Evolutionary conservation across 768 basidiomycete species (phyloP), one percentile per base, ranked within the genome.

Genomic region (Fibroporia radiculosa): DNA sequence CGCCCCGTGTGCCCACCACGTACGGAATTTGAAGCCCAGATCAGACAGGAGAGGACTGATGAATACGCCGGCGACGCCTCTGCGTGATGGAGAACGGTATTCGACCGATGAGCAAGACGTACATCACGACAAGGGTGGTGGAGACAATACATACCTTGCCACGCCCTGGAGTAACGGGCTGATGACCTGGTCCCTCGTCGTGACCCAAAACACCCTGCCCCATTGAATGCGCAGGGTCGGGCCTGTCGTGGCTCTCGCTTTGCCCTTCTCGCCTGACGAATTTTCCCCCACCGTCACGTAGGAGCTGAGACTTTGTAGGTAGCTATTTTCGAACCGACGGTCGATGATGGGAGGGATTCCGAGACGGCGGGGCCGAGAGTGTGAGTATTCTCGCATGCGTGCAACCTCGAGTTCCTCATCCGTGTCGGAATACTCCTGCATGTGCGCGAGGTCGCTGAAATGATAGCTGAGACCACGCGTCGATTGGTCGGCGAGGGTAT

Each of bases 301-400:
- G 6, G 69, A 67, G 20, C 65, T 68, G 49, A 86, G 70, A 51
- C 78, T 82, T 50, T 70, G 72, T 45, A 85, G 48, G 60, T 84
- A 89, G 40, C 75, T 79, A 46, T 77, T 72, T 56, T 88, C 85
- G 65, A 85, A 86, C 22, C 85, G 82, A 28, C 87, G 65, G 58
- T 89, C 85, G 22, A 84, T 84, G 42, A 87, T 78, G 33, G 64
- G 16, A 22, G 32, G 42, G 6, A 44, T 35, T 6, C 42, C 32
- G 32, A 27, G 41, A 12, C 4, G 16, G 8, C 22, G 27, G 8
- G 27, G 34, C n/a, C n/a, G n/a, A 6, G 16, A 12, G 34, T 35
- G 34, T 35, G 34, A 19, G 34, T 8, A 35, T 18, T 8, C 34
- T 35, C 34, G 34, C 14, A 18, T 8, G 16, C 20, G 6, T 31